Conservation (phyloP, 805 yeast genomes). For the Danielia reshetovae region DNA sequence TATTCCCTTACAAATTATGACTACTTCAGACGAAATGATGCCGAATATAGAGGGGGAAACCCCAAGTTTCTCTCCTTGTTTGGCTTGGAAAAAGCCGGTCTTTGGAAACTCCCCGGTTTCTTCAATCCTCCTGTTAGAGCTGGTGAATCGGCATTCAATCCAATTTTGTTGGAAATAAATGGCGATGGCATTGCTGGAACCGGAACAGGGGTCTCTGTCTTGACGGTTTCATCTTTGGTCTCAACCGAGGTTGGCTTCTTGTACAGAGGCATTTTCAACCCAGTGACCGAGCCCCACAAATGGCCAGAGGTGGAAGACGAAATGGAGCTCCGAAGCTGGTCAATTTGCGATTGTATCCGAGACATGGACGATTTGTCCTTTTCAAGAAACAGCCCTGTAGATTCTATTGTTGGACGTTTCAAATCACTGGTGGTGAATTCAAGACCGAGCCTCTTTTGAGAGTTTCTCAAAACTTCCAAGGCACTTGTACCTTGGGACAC, state of each 20-base stretch:
- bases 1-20: background rate
- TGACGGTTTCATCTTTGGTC: conserved; percentile 3
- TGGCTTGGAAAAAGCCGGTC: conserved; percentile 10
- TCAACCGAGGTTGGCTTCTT: conserved; percentile 6
- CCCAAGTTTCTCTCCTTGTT: conserved; percentile 8
- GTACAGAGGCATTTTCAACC: conserved; percentile 16
- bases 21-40: conserved; percentile 11
- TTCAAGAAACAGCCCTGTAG: conserved; percentile 1
- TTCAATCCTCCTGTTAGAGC: conserved; percentile 5
- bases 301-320: conserved; percentile 2
- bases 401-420: conserved; percentile 1
- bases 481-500: background rate
- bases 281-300: conserved; percentile 3
- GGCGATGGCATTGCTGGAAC: conserved; percentile 7
- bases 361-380: conserved; percentile 2
- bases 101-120: conserved; percentile 14
- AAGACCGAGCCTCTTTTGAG: conserved; percentile 4
- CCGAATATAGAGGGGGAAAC: conserved; percentile 16
- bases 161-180: conserved; percentile 15
- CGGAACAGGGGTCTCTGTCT: background rate
- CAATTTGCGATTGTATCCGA: conserved; percentile 2
- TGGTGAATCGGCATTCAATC: background rate
- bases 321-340: conserved; percentile 3
- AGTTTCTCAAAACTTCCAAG: conserved; percentile 1
- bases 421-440: conserved; percentile 3